Evolutionary conservation across 805 yeast genomes (phyloP).

Genomic region (Saccharomycopsis amapae): DNA sequence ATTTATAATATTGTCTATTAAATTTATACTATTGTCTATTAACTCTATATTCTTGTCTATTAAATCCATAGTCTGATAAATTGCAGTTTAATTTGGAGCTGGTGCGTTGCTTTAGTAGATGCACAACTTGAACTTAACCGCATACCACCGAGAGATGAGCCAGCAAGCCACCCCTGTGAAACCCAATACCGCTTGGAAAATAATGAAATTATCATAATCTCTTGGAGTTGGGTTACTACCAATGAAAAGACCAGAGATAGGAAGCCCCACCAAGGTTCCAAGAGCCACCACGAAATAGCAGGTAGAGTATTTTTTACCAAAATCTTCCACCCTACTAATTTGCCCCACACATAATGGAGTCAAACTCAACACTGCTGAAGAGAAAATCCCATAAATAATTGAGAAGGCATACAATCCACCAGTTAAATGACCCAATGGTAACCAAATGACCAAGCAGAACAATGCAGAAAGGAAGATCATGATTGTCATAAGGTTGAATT

Average conservation of each 20-base stretch:
- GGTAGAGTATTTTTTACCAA: slow-evolving; percentile 49
- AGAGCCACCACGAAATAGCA: slow-evolving; percentile 53
- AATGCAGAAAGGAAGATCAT: slow-evolving; percentile 28
- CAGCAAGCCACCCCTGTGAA: slow-evolving; percentile 6
- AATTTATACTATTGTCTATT: too few relatives aligned
- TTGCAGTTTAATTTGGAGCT: too few relatives aligned
- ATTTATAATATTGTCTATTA: too few relatives aligned
- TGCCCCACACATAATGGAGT: slow-evolving; percentile 55
- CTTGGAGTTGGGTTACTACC: slow-evolving; percentile 25
- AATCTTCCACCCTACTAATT: slow-evolving; percentile 44
- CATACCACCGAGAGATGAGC: slow-evolving; percentile 9
- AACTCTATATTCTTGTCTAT: too few relatives aligned
- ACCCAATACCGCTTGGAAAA: slow-evolving; percentile 9
- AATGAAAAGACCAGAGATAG: slow-evolving; percentile 44
- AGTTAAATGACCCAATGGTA: slow-evolving; percentile 30
- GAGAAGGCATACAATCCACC: slow-evolving; percentile 38
- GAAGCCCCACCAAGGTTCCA: slow-evolving; percentile 40
- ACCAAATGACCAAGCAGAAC: slow-evolving; percentile 32
- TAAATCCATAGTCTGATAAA: too few relatives aligned
- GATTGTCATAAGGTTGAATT: slow-evolving; percentile 44
- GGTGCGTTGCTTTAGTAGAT: too few relatives aligned
- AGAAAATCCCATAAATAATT: slow-evolving; percentile 43
- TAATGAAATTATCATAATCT: slow-evolving; percentile 9
- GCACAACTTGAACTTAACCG: slow-evolving; percentile 2
- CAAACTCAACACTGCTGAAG: slow-evolving; percentile 48